These are phyloP conservation scores for Naganishia onofrii DNA, from an alignment of 768 basidiomycete genomes.

Conservation along the genomic window DNA sequence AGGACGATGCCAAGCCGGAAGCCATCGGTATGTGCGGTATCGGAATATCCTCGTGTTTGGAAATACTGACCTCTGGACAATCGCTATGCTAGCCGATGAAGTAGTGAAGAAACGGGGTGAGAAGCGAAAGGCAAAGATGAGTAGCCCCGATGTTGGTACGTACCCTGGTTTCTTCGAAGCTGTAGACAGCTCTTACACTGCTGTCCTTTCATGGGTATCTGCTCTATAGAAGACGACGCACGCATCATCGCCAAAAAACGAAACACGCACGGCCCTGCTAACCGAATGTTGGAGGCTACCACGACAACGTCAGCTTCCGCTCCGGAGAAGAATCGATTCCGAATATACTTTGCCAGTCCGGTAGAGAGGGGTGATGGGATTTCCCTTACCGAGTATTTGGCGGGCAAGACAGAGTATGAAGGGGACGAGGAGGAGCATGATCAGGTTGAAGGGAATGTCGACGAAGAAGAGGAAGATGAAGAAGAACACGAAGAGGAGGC, in stretches of 20 bases:
- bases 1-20: not conserved
- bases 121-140: conserved; percentile 50
- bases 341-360: conserved; percentile 55
- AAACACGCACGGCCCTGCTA: conserved; percentile 38
- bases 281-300: conserved; percentile 37
- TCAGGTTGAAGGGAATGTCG: conserved; percentile 4
- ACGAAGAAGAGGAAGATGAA: conserved; percentile 9
- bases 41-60: not conserved
- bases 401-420: conserved; percentile 24
- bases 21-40: not conserved
- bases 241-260: conserved; percentile 42
- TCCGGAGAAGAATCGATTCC: conserved; percentile 52
- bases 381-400: conserved; percentile 15
- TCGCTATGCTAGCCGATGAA: conserved; percentile 19
- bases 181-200: not conserved
- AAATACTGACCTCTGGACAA: not conserved
- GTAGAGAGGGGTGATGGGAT: conserved; percentile 27
- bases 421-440: conserved; percentile 20
- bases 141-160: conserved; percentile 49
- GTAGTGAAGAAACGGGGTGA: conserved; percentile 43
- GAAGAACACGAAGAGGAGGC: not conserved
- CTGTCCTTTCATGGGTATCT: not conserved
- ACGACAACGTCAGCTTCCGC: conserved; percentile 18
- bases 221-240: conserved; percentile 38
- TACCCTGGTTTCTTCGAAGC: not conserved